A percentile compares a stretch with the other conserved stretches of the same genome.
Conservation (phyloP, 208 protist genomes). For the Phytomonas sp. region DNA sequence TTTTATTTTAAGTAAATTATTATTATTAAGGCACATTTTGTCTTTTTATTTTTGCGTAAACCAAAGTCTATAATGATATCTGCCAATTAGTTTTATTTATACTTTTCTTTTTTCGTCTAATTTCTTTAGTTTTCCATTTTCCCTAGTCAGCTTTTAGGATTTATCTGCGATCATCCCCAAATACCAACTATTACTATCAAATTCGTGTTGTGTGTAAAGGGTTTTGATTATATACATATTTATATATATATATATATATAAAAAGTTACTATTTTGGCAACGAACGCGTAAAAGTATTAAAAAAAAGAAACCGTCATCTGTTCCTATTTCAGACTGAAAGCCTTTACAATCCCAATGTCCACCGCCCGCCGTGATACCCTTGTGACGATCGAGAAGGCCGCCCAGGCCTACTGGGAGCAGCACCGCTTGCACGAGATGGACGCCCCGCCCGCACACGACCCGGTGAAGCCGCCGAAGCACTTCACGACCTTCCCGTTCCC, state of each 20-base stretch:
- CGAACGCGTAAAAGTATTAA: not conserved
- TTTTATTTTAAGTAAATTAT: not conserved
- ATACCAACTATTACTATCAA: not conserved
- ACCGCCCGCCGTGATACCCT: conserved; percentile 71
- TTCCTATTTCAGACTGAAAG: not conserved
- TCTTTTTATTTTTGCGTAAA: conserved; percentile 7
- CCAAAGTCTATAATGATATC: not conserved
- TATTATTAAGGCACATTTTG: not conserved
- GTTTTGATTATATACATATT: no score
- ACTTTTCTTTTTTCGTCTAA: conserved; percentile 3
- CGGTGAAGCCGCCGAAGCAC: conserved; percentile 84
- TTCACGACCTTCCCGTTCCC: conserved; percentile 99
- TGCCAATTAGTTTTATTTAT: not conserved
- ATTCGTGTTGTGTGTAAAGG: not conserved
- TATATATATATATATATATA: not conserved
- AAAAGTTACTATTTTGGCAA: not conserved
- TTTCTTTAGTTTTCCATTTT: conserved; percentile 6
- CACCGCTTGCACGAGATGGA: conserved; percentile 61
- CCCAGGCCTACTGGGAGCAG: conserved; percentile 51
- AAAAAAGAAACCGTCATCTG: not conserved
- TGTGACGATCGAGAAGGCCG: conserved; percentile 54
- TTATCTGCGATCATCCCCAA: not conserved
- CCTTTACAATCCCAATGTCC: conserved; percentile 35
- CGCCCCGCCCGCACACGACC: conserved; percentile 24
- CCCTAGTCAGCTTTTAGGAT: not conserved